These are phyloP conservation scores for Xerocomus amazonicus DNA, from an alignment of 1,284 basidiomycete genomes.

Conservation along the genomic window DNA sequence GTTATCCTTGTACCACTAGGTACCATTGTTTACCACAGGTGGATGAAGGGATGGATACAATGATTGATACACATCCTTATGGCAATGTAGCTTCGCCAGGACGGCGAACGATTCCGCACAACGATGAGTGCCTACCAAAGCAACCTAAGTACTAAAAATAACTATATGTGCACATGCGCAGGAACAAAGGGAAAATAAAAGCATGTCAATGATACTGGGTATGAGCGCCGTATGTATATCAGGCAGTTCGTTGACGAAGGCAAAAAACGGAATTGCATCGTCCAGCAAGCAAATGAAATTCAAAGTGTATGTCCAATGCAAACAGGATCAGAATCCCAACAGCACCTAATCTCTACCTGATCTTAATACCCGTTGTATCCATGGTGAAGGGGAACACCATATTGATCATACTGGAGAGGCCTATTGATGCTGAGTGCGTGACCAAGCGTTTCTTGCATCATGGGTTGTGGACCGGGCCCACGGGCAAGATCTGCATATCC, in stretches of 20 bases:
- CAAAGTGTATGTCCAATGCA: constrained; percentile 5
- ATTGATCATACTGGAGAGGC: constrained; percentile 45
- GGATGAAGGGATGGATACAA: constrained; percentile 23
- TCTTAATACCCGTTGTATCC: constrained; percentile 38
- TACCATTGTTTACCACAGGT: constrained; percentile 19
- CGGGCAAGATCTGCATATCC: constrained; percentile 78
- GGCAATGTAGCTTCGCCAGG: not conserved
- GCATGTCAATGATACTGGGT: constrained; percentile 14
- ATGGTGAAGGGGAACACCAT: constrained; percentile 58
- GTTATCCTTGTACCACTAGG: constrained; percentile 34
- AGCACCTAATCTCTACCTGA: not conserved
- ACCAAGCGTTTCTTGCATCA: constrained; percentile 53
- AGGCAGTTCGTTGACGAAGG: constrained; percentile 4
- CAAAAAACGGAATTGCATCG: constrained; percentile 22
- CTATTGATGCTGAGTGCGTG: constrained; percentile 43
- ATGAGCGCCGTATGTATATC: constrained; percentile 23
- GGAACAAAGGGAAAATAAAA: not conserved
- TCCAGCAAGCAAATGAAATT: constrained; percentile 31
- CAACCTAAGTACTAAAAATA: constrained; percentile 4
- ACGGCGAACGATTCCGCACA: constrained; percentile 4
- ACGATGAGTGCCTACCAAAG: constrained; percentile 8
- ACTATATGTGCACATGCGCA: constrained; percentile 3
- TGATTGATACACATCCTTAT: constrained; percentile 18
- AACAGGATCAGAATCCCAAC: not conserved
- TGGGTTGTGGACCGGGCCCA: constrained; percentile 55